These are phyloP conservation scores for Suhomyces ambrosiae DNA, from an alignment of 1,139 yeast species.

Conservation along the genomic window DNA sequence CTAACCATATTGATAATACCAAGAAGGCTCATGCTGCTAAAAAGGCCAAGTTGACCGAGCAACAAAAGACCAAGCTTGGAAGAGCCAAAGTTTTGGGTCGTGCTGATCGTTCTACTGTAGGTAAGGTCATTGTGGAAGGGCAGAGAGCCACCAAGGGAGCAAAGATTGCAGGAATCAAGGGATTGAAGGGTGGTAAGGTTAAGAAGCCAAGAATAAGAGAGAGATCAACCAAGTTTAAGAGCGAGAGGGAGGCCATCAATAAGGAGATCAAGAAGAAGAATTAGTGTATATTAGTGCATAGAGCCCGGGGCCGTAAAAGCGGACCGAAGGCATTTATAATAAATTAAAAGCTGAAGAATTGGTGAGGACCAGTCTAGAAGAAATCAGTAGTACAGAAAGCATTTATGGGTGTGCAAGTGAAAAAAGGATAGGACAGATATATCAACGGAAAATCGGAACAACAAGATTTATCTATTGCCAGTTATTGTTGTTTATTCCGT, in stretches of 20 bases:
- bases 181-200: conserved; percentile 47
- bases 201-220: conserved; percentile 70
- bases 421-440: no score
- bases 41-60: conserved; percentile 47
- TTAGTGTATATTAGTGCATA: conserved; percentile 4
- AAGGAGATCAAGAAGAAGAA: conserved; percentile 17
- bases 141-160: conserved; percentile 76
- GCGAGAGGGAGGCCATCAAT: conserved; percentile 32
- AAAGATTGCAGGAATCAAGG: conserved; percentile 59
- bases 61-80: conserved; percentile 76
- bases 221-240: conserved; percentile 61
- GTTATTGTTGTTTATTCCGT: no score
- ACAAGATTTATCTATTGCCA: no score
- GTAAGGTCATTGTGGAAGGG: conserved; percentile 66
- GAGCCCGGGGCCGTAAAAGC: no score
- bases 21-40: conserved; percentile 29
- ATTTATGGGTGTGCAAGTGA: no score
- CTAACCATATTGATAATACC: conserved; percentile 45
- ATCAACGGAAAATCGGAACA: no score
- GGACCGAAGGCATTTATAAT: background rate
- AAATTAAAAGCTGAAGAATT: no score
- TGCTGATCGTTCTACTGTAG: conserved; percentile 73
- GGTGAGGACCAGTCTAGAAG: no score
- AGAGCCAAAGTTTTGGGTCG: conserved; percentile 79
- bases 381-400: no score